Conservation (phyloP, 352 stramenopile genomes). For the Pythium vanterpoolii region DNA sequence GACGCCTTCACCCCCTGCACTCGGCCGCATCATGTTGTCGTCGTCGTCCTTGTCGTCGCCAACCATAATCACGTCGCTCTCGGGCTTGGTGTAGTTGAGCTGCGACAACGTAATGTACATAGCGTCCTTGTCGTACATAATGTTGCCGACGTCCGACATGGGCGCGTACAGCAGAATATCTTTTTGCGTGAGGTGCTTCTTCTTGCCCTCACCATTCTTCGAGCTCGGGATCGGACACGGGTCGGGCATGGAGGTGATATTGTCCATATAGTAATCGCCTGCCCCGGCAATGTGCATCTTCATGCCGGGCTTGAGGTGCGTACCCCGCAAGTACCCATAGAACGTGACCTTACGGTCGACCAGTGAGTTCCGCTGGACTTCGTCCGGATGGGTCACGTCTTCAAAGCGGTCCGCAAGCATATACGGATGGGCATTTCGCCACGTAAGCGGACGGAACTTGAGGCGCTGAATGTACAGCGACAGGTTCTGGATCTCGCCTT, state of each 20-base stretch:
- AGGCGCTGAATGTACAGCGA: conserved; percentile 96
- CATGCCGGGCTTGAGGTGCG: conserved; percentile 95
- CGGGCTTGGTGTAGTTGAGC: conserved; percentile 94
- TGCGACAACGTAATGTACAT: conserved; percentile 98
- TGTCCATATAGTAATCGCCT: conserved; percentile 96
- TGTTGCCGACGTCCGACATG: conserved; percentile 95
- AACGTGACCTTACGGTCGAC: conserved; percentile 94
- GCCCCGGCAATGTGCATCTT: conserved; percentile 98
- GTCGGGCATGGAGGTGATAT: conserved; percentile 93
- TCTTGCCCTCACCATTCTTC: conserved; percentile 53
- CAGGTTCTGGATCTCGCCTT: conserved; percentile 98
- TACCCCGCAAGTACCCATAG: conserved; percentile 98
- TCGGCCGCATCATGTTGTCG: conserved; percentile 28
- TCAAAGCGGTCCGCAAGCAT: conserved; percentile 97
- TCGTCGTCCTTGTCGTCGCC: conserved; percentile 51
- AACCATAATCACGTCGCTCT: conserved; percentile 63
- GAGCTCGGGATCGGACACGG: conserved; percentile 93
- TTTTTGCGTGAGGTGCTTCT: conserved; percentile 87
- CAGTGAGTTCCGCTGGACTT: conserved; percentile 91
- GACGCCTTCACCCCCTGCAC: conserved; percentile 76
- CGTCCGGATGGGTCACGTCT: conserved; percentile 96
- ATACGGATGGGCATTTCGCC: conserved; percentile 99
- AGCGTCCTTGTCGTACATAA: conserved; percentile 99
- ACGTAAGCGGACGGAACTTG: conserved; percentile 98
- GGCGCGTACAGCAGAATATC: conserved; percentile 59